phyloP scores from a whole-genome alignment of 495 filamentous ascomycete genomes.

The Tuber calosporum region DNA sequence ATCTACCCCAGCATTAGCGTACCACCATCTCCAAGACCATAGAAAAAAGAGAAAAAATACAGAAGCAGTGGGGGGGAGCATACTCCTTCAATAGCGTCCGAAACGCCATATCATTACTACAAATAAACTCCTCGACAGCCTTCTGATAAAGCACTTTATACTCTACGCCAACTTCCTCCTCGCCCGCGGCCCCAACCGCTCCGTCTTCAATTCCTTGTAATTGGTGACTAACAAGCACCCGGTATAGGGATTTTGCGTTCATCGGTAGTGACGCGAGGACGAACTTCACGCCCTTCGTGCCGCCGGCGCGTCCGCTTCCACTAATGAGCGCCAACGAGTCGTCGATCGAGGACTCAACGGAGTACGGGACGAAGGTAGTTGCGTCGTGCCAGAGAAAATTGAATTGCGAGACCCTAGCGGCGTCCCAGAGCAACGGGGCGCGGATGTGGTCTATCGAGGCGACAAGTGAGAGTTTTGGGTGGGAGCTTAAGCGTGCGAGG shows the following conservation, averaged over 20 bases:
- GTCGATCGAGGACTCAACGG: slow-evolving; percentile 80
- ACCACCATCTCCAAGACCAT: not conserved
- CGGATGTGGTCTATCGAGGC: slow-evolving; percentile 80
- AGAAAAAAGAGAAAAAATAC: not conserved
- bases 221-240: slow-evolving; percentile 74
- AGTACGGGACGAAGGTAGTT: slow-evolving; percentile 75
- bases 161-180: slow-evolving; percentile 60
- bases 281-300: slow-evolving; percentile 85
- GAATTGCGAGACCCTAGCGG: slow-evolving; percentile 64
- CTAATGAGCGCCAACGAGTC: slow-evolving; percentile 62
- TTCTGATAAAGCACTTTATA: slow-evolving; percentile 89
- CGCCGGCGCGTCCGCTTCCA: slow-evolving; percentile 73
- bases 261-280: slow-evolving; percentile 83
- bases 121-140: slow-evolving; percentile 92
- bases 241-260: slow-evolving; percentile 81
- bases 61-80: slow-evolving; percentile 34
- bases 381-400: slow-evolving; percentile 88
- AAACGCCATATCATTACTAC: slow-evolving; percentile 92
- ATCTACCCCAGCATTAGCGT: slow-evolving; percentile 47
- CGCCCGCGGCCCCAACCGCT: slow-evolving; percentile 34
- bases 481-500: slow-evolving; percentile 67
- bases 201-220: slow-evolving; percentile 60
- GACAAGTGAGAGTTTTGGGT: slow-evolving; percentile 65
- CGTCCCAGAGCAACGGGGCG: slow-evolving; percentile 85
- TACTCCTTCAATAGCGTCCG: slow-evolving; percentile 86